Base-by-base conservation (phyloP, 805 yeast species). In the Candida verbasci region DNA sequence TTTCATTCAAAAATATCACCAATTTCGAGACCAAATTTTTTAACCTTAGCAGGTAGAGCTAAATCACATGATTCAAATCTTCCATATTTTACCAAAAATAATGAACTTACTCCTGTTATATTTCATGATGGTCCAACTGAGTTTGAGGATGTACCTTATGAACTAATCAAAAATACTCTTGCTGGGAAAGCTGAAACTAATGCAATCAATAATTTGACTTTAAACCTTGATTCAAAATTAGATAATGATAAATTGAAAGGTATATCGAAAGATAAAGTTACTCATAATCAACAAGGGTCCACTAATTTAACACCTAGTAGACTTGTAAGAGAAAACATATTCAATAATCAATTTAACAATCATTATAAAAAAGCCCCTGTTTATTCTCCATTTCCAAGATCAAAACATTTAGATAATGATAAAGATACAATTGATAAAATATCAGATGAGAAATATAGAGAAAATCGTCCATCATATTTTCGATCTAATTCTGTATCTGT, bases 301-400 rank as follows among this genome's bases (percentile, higher is more conserved):
- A 25, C 7, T 7, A 11, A 25, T 9, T 6, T 9, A 14, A 23
- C 5, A 20, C 9, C 22, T 20, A 6, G 8, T 5, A 25, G 15
- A 26, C 16, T 26, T 6, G 12, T 38, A 14, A 26, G 42, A 9
- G 45, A 48, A 11, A 48, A 41, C 14, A 36, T 42, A 27, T 42
- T 40, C 21, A 44, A 57, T 35, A 45, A 49, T 42, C 55, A 51
- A 28, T 69, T 55, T 53, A 64, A 61, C 27, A 73, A 72, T 41
- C 78, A 74, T 43, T 72, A 72, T 48, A 60, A 60, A 33, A 71
- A 68, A 38, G 68, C 82, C 52, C 68, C 65, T n/a, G 46, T 52
- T 6, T 44, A 49, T 22, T 48, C 50, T n/a, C 70, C 73, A 12
- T 65, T 68, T 40, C 70, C 71, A 2, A n/a, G 17, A 17, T 62